These are phyloP conservation scores for Hygrophorus russula DNA, from an alignment of 768 basidiomycete species.

Conservation along the genomic window DNA sequence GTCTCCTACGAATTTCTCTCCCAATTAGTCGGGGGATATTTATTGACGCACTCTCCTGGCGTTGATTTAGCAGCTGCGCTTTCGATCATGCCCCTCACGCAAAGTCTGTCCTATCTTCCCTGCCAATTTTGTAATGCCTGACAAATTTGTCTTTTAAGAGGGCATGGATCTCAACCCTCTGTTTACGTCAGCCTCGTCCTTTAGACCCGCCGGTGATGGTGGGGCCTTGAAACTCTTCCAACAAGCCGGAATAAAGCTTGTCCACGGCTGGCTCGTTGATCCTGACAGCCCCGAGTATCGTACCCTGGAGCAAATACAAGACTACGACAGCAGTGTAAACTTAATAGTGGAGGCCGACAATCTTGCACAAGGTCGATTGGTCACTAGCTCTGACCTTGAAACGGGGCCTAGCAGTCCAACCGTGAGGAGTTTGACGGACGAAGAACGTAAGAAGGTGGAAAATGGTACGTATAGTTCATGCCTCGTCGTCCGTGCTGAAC, in stretches of 20 bases:
- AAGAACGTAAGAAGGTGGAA: conserved; percentile 52
- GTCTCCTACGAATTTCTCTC: conserved; percentile 84
- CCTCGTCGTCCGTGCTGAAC: conserved; percentile 2
- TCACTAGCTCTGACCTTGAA: conserved; percentile 26
- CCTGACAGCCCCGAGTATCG: conserved; percentile 48
- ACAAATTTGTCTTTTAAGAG: conserved; percentile 28
- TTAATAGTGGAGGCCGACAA: conserved; percentile 76
- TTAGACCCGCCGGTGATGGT: conserved; percentile 51
- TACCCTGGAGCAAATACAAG: conserved; percentile 39
- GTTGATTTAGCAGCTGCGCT: conserved; percentile 63
- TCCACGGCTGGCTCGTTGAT: conserved; percentile 88
- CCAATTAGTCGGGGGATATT: conserved; percentile 73
- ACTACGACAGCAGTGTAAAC: conserved; percentile 68
- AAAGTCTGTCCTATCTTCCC: conserved; percentile 38
- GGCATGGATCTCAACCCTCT: conserved; percentile 86
- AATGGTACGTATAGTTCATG: conserved; percentile 39
- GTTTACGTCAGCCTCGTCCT: conserved; percentile 60
- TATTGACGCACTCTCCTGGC: conserved; percentile 47
- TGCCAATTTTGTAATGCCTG: neutral
- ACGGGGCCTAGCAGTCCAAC: conserved; percentile 15
- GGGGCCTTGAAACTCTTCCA: conserved; percentile 81
- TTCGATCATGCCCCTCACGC: conserved; percentile 66
- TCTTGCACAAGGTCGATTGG: conserved; percentile 49
- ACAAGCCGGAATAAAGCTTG: conserved; percentile 69
- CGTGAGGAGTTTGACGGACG: conserved; percentile 29